Evolutionary conservation across 2,329 filamentous ascomycete genomes (phyloP).

Genomic region (Penicillium polonicum): DNA sequence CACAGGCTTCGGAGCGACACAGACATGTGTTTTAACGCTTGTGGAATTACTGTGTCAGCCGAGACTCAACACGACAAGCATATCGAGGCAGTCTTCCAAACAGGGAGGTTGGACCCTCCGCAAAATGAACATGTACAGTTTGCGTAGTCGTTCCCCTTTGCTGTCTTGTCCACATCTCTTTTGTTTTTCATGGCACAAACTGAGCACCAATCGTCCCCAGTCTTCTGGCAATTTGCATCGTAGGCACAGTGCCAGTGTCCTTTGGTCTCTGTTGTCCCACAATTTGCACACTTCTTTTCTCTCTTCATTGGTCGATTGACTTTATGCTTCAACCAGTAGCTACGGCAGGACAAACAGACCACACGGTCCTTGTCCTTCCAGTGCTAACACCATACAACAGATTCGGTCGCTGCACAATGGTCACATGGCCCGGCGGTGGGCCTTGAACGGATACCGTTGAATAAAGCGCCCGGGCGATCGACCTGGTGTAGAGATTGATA

Average conservation of each 20-base stretch:
- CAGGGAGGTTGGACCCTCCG: not conserved
- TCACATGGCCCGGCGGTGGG: too few relatives aligned
- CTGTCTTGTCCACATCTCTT: not conserved
- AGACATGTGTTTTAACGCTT: too few relatives aligned
- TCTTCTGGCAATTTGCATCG: not conserved
- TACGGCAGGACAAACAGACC: too few relatives aligned
- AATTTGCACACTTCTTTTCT: not conserved
- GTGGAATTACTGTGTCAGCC: too few relatives aligned
- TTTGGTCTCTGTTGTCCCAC: not conserved
- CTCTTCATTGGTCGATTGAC: not conserved
- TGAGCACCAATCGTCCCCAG: not conserved
- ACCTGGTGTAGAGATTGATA: too few relatives aligned
- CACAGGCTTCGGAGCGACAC: too few relatives aligned
- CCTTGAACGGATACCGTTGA: too few relatives aligned
- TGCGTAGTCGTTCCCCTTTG: not conserved
- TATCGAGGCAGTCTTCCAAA: not conserved
- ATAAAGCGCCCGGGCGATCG: too few relatives aligned
- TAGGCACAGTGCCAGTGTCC: not conserved
- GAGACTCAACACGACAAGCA: not conserved
- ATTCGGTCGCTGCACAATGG: too few relatives aligned
- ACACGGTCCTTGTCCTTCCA: too few relatives aligned
- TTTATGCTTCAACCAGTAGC: not conserved
- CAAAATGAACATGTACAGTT: not conserved
- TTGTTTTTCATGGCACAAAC: not conserved
- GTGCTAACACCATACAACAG: too few relatives aligned